Evolutionary conservation across 352 stramenopile genomes (phyloP).

Genomic region (Globisporangium nodosum): DNA sequence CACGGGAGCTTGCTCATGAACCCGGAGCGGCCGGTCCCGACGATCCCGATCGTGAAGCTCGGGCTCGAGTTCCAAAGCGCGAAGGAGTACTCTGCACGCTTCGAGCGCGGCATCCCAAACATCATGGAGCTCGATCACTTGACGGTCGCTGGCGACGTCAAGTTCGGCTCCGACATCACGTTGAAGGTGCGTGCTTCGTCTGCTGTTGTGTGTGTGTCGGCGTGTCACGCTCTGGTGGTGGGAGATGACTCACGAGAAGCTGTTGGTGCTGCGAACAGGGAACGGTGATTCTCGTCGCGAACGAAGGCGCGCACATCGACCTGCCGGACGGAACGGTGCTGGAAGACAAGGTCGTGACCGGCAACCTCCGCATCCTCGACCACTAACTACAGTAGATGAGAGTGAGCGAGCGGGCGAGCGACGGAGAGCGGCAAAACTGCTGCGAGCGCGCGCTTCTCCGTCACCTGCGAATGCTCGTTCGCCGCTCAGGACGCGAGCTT

Average conservation of each 20-base stretch:
- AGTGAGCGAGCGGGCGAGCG: not conserved
- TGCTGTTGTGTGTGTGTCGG: slow-evolving; percentile 3
- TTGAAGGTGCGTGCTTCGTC: slow-evolving; percentile 59
- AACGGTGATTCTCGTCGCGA: slow-evolving; percentile 93
- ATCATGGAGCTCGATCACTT: slow-evolving; percentile 93
- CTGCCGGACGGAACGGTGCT: slow-evolving; percentile 90
- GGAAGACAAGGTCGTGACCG: slow-evolving; percentile 93
- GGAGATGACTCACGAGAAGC: not conserved
- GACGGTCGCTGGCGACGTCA: slow-evolving; percentile 90
- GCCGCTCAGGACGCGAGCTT: not conserved
- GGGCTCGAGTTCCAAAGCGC: slow-evolving; percentile 88
- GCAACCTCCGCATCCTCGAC: slow-evolving; percentile 92
- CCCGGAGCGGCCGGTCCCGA: slow-evolving; percentile 63
- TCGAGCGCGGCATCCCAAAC: slow-evolving; percentile 88
- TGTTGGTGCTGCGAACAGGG: slow-evolving; percentile 37
- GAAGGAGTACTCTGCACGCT: slow-evolving; percentile 84
- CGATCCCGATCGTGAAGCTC: slow-evolving; percentile 92
- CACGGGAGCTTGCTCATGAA: slow-evolving; percentile 90
- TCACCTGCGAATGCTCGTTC: not conserved
- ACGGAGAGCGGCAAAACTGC: not conserved
- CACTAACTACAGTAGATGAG: slow-evolving; percentile 42
- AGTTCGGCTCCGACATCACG: slow-evolving; percentile 90
- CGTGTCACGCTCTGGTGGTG: not conserved
- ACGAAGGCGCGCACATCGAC: slow-evolving; percentile 92
- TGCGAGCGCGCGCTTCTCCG: not conserved